Evolutionary conservation across 129 eudicot species (phyloP), one percentile per base, ranked within the genome.

Genomic region (Mikania micrantha): DNA sequence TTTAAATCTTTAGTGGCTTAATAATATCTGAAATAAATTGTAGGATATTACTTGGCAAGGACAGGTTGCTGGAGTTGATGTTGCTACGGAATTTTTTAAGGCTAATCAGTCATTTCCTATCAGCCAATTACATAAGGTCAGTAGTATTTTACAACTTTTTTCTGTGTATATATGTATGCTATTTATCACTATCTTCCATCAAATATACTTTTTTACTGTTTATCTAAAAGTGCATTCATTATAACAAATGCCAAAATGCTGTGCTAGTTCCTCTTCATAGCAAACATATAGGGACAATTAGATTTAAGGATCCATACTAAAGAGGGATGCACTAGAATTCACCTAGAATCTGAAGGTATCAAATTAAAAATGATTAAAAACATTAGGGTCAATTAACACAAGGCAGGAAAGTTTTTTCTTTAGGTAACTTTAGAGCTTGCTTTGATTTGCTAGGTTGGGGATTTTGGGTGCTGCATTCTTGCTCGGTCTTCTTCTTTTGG

Each of bases 31-130:
- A 27, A 66, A 68, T 76, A 24, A 72, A 28, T 54, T 53, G 20
- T 48, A 93, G 98, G 98, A 88, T 22, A 75, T 86, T 53, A 77
- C 80, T 16, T 93, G 98, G 98, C 90, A 88, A 88, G 98, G 98
- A 9, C 79, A 85, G 73, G 71, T 83, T 76, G 98, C 98, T 71
- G 98, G 98, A 60, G 91, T 82, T 65, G 83, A 84, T 74, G 96
- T 83, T 40, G 98, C 98, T 60, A 53, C 83, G 3, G 66, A 74
- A 47, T 49, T 68, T 63, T 92, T 92, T 42, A 88, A 78, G 86
- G 96, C 96, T 69, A 86, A 92, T 4, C 75, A 74, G 65, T 87
- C 98, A 41, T 81, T 78, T 73, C 89, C 98, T 4, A 80, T 92
- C 32, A 80, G 86, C 80, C 72, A 81, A 70, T 74, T 92, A 63